A percentile compares a stretch with the other conserved stretches of the same genome.
phyloP scores from a whole-genome alignment of 1,284 basidiomycete genomes.

The Moniliophthora roreri region DNA sequence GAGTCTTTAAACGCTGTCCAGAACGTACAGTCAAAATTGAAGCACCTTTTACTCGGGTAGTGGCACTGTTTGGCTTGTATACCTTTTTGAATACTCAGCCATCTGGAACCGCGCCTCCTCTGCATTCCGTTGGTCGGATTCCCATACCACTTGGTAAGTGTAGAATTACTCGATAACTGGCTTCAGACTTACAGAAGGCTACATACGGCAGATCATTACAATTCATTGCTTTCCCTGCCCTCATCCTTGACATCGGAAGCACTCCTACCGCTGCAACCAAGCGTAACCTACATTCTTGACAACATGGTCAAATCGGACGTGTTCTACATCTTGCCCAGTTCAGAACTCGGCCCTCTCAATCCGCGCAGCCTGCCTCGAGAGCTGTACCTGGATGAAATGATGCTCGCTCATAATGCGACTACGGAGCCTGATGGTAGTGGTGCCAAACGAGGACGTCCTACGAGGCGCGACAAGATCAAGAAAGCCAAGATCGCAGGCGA shows the following conservation, averaged over 20 bases:
- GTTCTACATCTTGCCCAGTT: conserved; percentile 61
- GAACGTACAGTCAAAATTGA: conserved; percentile 53
- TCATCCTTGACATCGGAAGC: conserved; percentile 35
- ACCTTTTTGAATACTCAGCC: conserved; percentile 69
- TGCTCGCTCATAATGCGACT: neutral
- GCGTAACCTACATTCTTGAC: conserved; percentile 47
- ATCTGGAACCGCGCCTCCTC: conserved; percentile 43
- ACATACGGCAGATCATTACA: conserved; percentile 48
- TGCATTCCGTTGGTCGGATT: conserved; percentile 48
- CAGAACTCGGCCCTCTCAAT: conserved; percentile 49
- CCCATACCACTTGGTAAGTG: conserved; percentile 57
- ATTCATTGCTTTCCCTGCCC: conserved; percentile 46
- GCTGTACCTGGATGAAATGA: conserved; percentile 39
- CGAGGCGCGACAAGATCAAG: conserved; percentile 57
- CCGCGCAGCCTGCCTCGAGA: conserved; percentile 68
- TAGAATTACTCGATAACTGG: neutral
- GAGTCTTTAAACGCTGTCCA: conserved; percentile 24
- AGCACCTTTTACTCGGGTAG: conserved; percentile 48
- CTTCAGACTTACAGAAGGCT: conserved; percentile 10
- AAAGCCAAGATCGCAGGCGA: conserved; percentile 51
- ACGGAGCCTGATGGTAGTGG: conserved; percentile 17
- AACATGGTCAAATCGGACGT: conserved; percentile 43
- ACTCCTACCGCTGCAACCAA: conserved; percentile 46
- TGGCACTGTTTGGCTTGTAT: conserved; percentile 67
- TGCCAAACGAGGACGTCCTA: conserved; percentile 64